These are phyloP conservation scores for Hemerocallis citrina DNA, from an alignment of 106 monocot genomes.

Conservation along the genomic window DNA sequence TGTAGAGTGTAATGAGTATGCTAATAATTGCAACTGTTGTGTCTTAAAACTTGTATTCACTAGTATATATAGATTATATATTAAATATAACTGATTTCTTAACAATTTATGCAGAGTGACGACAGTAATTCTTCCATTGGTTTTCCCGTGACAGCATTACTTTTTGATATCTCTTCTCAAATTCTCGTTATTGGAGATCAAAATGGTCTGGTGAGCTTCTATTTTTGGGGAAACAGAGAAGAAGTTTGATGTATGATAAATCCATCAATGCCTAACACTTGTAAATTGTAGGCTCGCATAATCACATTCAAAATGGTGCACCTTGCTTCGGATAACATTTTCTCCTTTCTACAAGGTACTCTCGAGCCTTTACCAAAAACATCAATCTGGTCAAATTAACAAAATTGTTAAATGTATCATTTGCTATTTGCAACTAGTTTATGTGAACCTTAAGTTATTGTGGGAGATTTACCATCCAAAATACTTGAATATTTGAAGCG, in stretches of 20 bases:
- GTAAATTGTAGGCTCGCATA: conserved; percentile 51
- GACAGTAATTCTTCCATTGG: conserved; percentile 19
- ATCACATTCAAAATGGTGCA: conserved; percentile 50
- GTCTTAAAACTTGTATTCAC: not conserved
- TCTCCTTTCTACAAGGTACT: conserved; percentile 78
- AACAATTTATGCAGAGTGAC: conserved; percentile 35
- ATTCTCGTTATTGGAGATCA: conserved; percentile 55
- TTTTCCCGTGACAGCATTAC: conserved; percentile 50
- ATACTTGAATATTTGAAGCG: too few species aligned
- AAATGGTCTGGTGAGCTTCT: conserved; percentile 52
- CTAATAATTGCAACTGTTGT: not conserved
- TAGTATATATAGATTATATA: not conserved
- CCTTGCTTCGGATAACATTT: conserved; percentile 28
- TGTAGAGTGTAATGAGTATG: not conserved
- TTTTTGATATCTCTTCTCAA: conserved; percentile 56
- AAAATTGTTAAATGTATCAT: too few species aligned
- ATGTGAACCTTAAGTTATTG: too few species aligned
- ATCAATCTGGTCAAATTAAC: too few species aligned
- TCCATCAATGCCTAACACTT: not conserved
- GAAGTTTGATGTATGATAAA: not conserved
- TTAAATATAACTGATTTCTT: conserved; percentile 5
- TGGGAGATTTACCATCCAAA: too few species aligned
- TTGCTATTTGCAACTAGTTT: too few species aligned
- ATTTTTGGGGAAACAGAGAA: not conserved
- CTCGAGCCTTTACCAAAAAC: not conserved